Base-by-base conservation (phyloP, 148 eudicot species). In the Mesembryanthemum crystallinum region DNA sequence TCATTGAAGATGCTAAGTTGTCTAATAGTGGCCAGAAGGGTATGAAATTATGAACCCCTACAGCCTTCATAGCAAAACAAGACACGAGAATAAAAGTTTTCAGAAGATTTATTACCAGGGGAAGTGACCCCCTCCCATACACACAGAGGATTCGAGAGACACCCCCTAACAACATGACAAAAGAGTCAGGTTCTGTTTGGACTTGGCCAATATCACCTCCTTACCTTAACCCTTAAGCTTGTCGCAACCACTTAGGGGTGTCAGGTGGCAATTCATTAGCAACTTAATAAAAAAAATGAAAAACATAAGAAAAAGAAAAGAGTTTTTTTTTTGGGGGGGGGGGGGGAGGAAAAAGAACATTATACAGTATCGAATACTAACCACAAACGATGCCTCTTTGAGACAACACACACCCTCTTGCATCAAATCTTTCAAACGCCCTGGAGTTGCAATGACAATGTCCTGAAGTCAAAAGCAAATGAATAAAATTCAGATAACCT, bases 401-500 rank as follows among this genome's bases (percentile, higher is more conserved):
- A 95, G 86, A 77, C 74, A 25, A 81, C 96, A 95, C 66, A 79
- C 75, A 73, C 97, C 94, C 90, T 88, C 92, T 81, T 89, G 96
- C 78, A 95, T 95, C 84, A 95, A 86, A 83, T 95, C 99, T 77
- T 81, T 92, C 88, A 95, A 76, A 45, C 99, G 96, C 61, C 99
- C 98, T 72, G 99, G 99, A 51, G 99, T 95, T 27, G 90, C 99
- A 86, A 95, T 90, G 51, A 92, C 99, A 75, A 95, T 89, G 69
- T 95, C 99, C 99, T 95, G 87, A 67, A 63, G 64, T 47, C 77
- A 78, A 62, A 84, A 62, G 49, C 78, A 54, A 49, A 63, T 13
- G 24, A 10, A 58, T 14, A 47, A 14, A 60, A 15, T 8, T 32
- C 1, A 25, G 5, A 51, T 35, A 55, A 55, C 39, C 32, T 68